These are phyloP conservation scores for Geranium brycei DNA, from an alignment of 345 rosid species.

Conservation along the genomic window DNA sequence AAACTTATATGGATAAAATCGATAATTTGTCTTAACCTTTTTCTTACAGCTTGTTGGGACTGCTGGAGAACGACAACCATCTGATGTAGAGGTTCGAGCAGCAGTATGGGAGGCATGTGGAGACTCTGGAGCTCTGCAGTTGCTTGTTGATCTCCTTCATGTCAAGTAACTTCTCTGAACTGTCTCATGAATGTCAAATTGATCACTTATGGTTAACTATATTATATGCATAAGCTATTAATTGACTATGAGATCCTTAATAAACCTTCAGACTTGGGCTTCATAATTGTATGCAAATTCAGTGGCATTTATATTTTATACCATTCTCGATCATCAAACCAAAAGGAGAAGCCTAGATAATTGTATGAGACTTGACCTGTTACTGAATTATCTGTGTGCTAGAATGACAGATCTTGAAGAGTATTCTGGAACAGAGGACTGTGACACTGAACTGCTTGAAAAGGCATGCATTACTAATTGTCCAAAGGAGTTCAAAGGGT, in stretches of 20 bases:
- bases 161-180: slow-evolving; percentile 32
- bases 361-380: background rate
- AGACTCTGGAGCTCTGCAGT: slow-evolving; percentile 84
- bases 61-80: slow-evolving; percentile 49
- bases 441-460: slow-evolving; percentile 38
- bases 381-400: slow-evolving; percentile 4
- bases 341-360: background rate
- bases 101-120: slow-evolving; percentile 93
- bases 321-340: background rate
- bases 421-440: slow-evolving; percentile 47
- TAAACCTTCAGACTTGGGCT: too few relatives aligned
- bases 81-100: slow-evolving; percentile 68
- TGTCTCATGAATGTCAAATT: background rate
- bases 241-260: too few relatives aligned
- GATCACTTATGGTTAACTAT: background rate
- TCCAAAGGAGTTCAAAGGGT: slow-evolving; percentile 5
- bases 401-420: slow-evolving; percentile 84
- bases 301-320: too few relatives aligned
- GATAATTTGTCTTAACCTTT: slow-evolving; percentile 8
- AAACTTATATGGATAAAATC: background rate
- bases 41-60: slow-evolving; percentile 49
- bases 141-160: slow-evolving; percentile 82
- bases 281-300: too few relatives aligned
- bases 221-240: too few relatives aligned
- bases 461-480: slow-evolving; percentile 21